Evolutionary conservation across 2,329 filamentous ascomycete genomes (phyloP).

Genomic region (Aaosphaeria arxii): DNA sequence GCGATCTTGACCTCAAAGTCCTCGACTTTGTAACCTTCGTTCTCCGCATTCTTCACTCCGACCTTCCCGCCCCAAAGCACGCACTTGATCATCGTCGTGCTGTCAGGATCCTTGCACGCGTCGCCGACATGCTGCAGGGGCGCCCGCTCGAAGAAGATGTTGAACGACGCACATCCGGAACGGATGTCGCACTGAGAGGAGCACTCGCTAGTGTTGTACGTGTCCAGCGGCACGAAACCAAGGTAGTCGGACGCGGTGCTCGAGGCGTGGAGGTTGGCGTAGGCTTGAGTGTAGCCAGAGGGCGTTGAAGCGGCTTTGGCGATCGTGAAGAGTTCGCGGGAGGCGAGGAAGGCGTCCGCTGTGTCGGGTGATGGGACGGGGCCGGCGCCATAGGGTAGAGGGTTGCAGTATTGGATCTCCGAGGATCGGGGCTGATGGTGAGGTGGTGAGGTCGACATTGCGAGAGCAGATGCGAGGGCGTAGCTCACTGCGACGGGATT

Average conservation of each 20-base stretch:
- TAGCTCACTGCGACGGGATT: no score
- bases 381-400: not conserved
- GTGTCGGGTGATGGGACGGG: not conserved
- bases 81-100: slow-evolving; percentile 20
- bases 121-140: slow-evolving; percentile 9
- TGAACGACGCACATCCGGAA: slow-evolving; percentile 15
- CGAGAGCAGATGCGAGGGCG: no score
- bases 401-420: not conserved
- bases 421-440: no score
- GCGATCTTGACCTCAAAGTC: slow-evolving; percentile 11
- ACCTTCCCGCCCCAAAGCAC: slow-evolving; percentile 22
- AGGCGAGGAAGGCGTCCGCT: not conserved
- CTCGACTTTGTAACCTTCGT: slow-evolving; percentile 14
- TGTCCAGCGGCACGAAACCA: slow-evolving; percentile 13
- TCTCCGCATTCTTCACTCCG: slow-evolving; percentile 13
- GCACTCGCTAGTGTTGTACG: slow-evolving; percentile 25
- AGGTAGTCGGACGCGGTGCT: slow-evolving; percentile 17
- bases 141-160: slow-evolving; percentile 22
- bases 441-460: no score
- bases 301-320: slow-evolving; percentile 21
- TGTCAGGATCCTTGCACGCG: slow-evolving; percentile 12
- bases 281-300: slow-evolving; percentile 18
- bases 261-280: slow-evolving; percentile 22
- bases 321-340: not conserved
- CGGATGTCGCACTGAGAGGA: slow-evolving; percentile 15